Conservation (phyloP, 192 early-diverging fungal genomes). For the Umbelopsis vinacea region DNA sequence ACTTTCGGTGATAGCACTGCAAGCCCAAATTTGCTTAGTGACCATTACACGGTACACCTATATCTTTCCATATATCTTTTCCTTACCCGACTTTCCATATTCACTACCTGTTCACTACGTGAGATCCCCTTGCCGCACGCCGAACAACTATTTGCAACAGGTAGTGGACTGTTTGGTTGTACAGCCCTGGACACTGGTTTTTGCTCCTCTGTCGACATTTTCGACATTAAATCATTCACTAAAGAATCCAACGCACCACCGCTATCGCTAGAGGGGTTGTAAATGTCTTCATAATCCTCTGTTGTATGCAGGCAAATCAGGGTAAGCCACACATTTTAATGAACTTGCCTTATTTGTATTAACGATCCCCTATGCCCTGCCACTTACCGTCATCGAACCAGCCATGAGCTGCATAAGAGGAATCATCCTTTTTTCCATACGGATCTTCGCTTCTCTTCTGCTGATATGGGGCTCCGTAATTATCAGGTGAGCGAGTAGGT, state of each 20-base stretch:
- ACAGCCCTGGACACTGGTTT: neutral
- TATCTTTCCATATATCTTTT: neutral
- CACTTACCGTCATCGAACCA: constrained; percentile 16
- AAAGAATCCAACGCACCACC: constrained; percentile 35
- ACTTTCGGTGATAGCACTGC: constrained; percentile 51
- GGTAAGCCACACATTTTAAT: neutral
- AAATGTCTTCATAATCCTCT: constrained; percentile 7
- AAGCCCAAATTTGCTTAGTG: neutral
- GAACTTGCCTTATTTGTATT: neutral
- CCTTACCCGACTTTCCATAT: constrained; percentile 28
- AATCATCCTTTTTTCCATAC: neutral
- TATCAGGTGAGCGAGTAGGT: neutral
- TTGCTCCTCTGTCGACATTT: constrained; percentile 32
- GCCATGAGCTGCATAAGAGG: neutral
- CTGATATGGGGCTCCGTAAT: neutral
- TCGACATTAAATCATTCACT: constrained; percentile 37
- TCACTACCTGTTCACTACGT: constrained; percentile 33
- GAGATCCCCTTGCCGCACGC: constrained; percentile 35
- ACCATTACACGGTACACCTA: neutral
- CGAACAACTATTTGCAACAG: neutral
- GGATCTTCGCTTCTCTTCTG: neutral
- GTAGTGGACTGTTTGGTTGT: neutral
- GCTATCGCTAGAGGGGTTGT: constrained; percentile 4
- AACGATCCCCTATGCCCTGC: too few relatives aligned
- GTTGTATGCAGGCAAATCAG: neutral